These are phyloP conservation scores for Hemileccinum rubropunctum DNA, from an alignment of 768 basidiomycete genomes.

Conservation along the genomic window DNA sequence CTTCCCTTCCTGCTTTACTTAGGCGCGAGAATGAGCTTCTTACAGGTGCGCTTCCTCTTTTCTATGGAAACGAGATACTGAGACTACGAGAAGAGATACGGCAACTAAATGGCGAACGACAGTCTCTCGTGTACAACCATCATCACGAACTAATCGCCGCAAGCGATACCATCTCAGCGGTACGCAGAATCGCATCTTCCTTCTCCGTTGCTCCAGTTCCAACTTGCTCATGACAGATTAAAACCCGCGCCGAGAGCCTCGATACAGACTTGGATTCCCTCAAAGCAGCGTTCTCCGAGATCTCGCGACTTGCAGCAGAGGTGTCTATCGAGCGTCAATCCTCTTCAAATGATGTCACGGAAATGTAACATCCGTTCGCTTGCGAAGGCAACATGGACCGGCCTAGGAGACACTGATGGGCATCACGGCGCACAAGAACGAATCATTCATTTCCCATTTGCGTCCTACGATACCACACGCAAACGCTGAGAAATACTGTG, in stretches of 20 bases:
- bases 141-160: constrained; percentile 95
- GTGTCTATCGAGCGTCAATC: constrained; percentile 47
- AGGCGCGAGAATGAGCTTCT: constrained; percentile 82
- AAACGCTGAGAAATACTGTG: too few species aligned
- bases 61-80: neutral
- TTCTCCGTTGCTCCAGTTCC: neutral
- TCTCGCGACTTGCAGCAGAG: constrained; percentile 73
- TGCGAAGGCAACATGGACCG: too few species aligned
- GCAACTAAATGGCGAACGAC: constrained; percentile 82
- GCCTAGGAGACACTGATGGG: too few species aligned
- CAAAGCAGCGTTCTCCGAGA: constrained; percentile 79
- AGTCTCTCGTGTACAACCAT: constrained; percentile 91
- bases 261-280: constrained; percentile 83
- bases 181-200: constrained; percentile 33
- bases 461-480: too few species aligned
- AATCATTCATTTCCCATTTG: too few species aligned
- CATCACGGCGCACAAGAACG: too few species aligned
- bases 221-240: constrained; percentile 59
- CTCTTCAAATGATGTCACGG: neutral
- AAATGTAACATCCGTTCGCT: neutral
- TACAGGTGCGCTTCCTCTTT: constrained; percentile 42
- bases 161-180: constrained; percentile 85
- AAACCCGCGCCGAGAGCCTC: constrained; percentile 78
- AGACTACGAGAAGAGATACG: constrained; percentile 63
- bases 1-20: constrained; percentile 68